Base-by-base conservation (phyloP, 495 filamentous ascomycete genomes). In the Penicillium dipodomyicola region DNA sequence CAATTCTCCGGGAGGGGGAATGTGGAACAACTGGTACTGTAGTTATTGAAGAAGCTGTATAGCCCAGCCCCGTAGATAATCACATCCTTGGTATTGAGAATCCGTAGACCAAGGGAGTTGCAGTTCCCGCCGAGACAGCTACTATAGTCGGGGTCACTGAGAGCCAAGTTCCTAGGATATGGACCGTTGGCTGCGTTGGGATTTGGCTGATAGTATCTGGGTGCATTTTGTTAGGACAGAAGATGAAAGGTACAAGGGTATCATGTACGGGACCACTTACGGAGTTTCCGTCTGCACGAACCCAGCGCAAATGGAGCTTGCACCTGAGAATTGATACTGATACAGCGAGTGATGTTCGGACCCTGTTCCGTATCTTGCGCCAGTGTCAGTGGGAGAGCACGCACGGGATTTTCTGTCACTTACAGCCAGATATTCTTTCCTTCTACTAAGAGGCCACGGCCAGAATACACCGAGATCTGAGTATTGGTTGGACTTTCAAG, bases 251-350 rank as follows among this genome's bases (percentile, higher is more conserved):
- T 25, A 1, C 23, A 5, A 25, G 35, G 35, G 2, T 0, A 43
- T 17, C 15, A 45, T 9, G 4, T 5, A 15, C 19, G 8, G 40
- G 19, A 35, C 29, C 11, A 65, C 71, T 62, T 48, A 74, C 51
- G 87, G 88, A 1, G 91, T 91, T 71, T 95, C 91, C 8, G 91
- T 91, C 63, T 96, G 91, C 64, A 93, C 86, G 68, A 87, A 82
- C 19, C 87, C 87, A 67, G 84, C 85, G 65, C 85, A 87, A 49
- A 93, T 76, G 58, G 89, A 85, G 61, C 82, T 74, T 5, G 89
- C 88, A 45, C 80, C 81, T 48, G 77, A 72, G 59, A 94, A 75
- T 57, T 94, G 87, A 77, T 93, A 95, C 67, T 96, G 89, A 65
- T 91, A 92, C 1, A 95, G 78, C 5, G 80, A 74, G 67, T 86